Conservation (phyloP, 768 basidiomycete genomes). For the Leccinum arenicola region DNA sequence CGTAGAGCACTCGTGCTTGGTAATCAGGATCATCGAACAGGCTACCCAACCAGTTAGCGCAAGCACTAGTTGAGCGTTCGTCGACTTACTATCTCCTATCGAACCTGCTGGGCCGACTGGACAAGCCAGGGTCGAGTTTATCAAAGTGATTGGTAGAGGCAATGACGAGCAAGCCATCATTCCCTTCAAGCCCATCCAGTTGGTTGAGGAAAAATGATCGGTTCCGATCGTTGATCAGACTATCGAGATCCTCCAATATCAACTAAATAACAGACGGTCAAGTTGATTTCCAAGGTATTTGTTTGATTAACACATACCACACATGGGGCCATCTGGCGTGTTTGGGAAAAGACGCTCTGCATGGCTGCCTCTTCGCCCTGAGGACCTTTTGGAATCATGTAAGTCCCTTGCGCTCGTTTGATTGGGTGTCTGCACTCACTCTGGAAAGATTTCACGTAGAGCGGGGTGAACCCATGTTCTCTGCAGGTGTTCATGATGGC, state of each 20-base stretch:
- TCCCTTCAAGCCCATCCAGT: slow-evolving; percentile 75
- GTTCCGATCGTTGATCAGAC: slow-evolving; percentile 73
- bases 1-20: slow-evolving; percentile 65
- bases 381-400: slow-evolving; percentile 38
- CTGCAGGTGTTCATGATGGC: slow-evolving; percentile 75
- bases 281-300: slow-evolving; percentile 12
- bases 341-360: slow-evolving; percentile 64
- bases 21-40: slow-evolving; percentile 68
- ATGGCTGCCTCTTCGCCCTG: slow-evolving; percentile 68
- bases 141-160: slow-evolving; percentile 86
- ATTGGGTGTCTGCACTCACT: slow-evolving; percentile 38
- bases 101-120: slow-evolving; percentile 77
- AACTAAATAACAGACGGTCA: slow-evolving; percentile 10
- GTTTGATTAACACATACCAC: slow-evolving; percentile 47
- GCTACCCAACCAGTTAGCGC: slow-evolving; percentile 34
- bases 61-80: background rate
- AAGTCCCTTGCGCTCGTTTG: slow-evolving; percentile 1
- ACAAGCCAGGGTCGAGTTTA: slow-evolving; percentile 71
- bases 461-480: slow-evolving; percentile 58
- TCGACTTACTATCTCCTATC: slow-evolving; percentile 77
- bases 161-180: slow-evolving; percentile 77
- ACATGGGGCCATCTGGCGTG: slow-evolving; percentile 68
- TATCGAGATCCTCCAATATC: slow-evolving; percentile 69
- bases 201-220: slow-evolving; percentile 89
- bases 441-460: slow-evolving; percentile 82